Evolutionary conservation across 169 alveolate genomes (phyloP), one percentile per base, ranked within the genome.

Genomic region (Babesia divergens): DNA sequence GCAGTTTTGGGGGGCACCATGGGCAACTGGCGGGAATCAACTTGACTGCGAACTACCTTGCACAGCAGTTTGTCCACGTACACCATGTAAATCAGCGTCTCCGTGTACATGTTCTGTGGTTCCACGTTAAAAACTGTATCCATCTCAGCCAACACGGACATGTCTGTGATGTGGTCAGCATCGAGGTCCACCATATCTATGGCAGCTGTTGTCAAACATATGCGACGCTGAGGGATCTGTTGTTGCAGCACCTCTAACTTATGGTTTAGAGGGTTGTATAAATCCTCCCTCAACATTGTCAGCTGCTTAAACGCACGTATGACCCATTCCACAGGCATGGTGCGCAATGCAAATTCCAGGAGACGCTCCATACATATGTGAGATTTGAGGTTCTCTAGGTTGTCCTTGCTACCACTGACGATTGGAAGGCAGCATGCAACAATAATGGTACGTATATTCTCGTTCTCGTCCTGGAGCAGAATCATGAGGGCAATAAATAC

Each of bases 121-220:
- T 70, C 82, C 55, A 50, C 71, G 51, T 70, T 47, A 46, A 70
- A 70, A 4, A 70, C 65, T 11, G 74, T 56, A 31, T 70, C 82
- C 82, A 70, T 70, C 22, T 70, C 82, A 13, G 82, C 82, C 66
- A 70, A 43, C 20, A 22, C 28, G 20, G 42, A 22, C 35, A 70
- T n/a, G 26, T 69, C 35, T 1, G 26, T 1, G 11, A 40, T 16
- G 9, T 4, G 20, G 13, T 2, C 43, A 2, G 38, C 43, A 16
- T 31, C 53, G 8, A 26, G 29, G 7, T 2, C 42, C 16, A 13
- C 16, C 38, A 2, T 22, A n/a, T 31, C 56, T 16, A 62, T 43
- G n/a, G 44, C 72, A 4, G 59, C 38, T 2, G 72, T 62, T 31
- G 72, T 46, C 22, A 62, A 28, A 32, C 13, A 28, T 18, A 62